Conservation (phyloP, 805 yeast species). For the Yarrowia sp. region DNA sequence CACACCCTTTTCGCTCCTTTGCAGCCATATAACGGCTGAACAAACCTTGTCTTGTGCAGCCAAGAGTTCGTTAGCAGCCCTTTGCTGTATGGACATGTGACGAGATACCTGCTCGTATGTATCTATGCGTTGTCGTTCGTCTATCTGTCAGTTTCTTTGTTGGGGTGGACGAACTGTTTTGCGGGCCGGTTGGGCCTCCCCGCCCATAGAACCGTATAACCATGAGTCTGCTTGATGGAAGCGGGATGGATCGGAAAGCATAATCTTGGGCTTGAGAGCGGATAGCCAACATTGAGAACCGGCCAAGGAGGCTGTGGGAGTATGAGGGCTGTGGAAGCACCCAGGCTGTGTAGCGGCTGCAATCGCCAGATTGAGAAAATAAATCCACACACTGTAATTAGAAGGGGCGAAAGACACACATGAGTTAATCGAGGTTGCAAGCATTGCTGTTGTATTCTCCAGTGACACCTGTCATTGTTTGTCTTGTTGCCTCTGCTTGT, state of each 20-base stretch:
- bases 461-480: too few species aligned
- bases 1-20: too few species aligned
- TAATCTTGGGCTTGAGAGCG: not conserved
- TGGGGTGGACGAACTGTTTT: not conserved
- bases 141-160: not conserved
- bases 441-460: too few species aligned
- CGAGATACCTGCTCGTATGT: not conserved
- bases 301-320: not conserved
- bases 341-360: not conserved
- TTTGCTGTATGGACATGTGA: not conserved
- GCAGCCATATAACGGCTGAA: not conserved
- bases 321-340: not conserved
- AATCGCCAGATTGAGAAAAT: not conserved
- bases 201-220: not conserved
- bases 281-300: not conserved
- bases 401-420: too few species aligned
- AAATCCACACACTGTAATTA: too few species aligned
- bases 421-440: too few species aligned
- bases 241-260: conserved; percentile 7
- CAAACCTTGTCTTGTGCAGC: not conserved
- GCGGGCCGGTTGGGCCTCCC: not conserved
- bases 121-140: not conserved
- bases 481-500: not conserved
- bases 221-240: not conserved
- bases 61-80: not conserved